These are phyloP conservation scores for Artomyces pyxidatus DNA, from an alignment of 768 basidiomycete genomes.

Conservation along the genomic window DNA sequence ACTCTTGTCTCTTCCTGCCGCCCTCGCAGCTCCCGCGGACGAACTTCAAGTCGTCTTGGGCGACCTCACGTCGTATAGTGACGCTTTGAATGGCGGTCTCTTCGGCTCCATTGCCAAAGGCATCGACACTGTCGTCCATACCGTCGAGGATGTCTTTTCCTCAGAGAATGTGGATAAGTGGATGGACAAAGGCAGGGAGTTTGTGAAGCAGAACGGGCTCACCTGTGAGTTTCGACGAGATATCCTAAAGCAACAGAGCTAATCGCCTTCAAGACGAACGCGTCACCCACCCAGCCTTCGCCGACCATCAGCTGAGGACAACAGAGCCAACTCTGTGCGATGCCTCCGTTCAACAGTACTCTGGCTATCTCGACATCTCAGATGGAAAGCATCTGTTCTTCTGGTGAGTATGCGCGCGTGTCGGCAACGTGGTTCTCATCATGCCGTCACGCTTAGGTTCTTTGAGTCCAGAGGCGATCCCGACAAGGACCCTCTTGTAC, in stretches of 20 bases:
- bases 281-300: constrained; percentile 30
- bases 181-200: constrained; percentile 55
- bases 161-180: constrained; percentile 45
- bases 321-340: constrained; percentile 42
- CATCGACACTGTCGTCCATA: constrained; percentile 29
- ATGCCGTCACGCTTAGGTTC: constrained; percentile 50
- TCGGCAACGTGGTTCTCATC: not conserved
- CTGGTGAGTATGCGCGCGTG: constrained; percentile 31
- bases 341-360: constrained; percentile 40
- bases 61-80: constrained; percentile 16
- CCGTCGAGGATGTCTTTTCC: constrained; percentile 35
- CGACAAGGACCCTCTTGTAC: constrained; percentile 67
- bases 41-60: constrained; percentile 39
- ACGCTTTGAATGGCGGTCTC: constrained; percentile 10
- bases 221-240: constrained; percentile 41
- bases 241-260: not conserved
- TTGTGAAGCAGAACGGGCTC: constrained; percentile 61
- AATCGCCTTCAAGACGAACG: constrained; percentile 29
- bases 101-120: constrained; percentile 15
- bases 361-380: constrained; percentile 50
- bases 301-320: constrained; percentile 30
- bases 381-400: constrained; percentile 52
- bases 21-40: constrained; percentile 30
- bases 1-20: constrained; percentile 28
- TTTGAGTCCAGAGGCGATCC: constrained; percentile 80